Evolutionary conservation across 2,329 filamentous ascomycete genomes (phyloP).

Genomic region (Trichoderma lentiforme): DNA sequence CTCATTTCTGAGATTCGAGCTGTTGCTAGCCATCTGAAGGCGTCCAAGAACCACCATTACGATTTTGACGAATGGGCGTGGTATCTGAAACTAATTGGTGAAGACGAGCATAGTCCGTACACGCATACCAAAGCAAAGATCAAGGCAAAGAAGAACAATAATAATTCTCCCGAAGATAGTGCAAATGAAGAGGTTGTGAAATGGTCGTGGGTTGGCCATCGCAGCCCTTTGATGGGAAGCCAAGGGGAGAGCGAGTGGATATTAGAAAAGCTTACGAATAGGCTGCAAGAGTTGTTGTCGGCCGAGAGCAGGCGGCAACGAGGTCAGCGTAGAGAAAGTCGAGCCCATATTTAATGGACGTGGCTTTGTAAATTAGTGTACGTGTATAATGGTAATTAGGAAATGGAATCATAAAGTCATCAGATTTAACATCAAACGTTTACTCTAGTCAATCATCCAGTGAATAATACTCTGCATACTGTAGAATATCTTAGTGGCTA

Average conservation of each 20-base stretch:
- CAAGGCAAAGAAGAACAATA: background rate
- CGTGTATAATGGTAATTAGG: background rate
- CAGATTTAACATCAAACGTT: background rate
- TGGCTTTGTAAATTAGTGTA: background rate
- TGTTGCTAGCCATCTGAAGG: background rate
- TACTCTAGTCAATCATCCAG: background rate
- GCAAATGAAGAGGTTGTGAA: background rate
- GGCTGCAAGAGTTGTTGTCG: constrained; percentile 7
- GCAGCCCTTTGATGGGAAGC: constrained; percentile 9
- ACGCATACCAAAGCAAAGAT: constrained; percentile 1
- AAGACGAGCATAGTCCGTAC: background rate
- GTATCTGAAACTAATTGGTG: constrained; percentile 61
- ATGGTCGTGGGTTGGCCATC: constrained; percentile 17
- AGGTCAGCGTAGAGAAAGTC: background rate
- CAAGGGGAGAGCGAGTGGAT: constrained; percentile 16
- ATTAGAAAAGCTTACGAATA: constrained; percentile 1
- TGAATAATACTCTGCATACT: too few species aligned
- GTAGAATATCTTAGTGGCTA: too few species aligned
- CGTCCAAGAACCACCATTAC: constrained; percentile 53
- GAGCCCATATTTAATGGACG: background rate
- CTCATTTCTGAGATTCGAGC: constrained; percentile 14
- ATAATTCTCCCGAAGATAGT: background rate
- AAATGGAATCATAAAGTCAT: background rate
- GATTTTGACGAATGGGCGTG: constrained; percentile 83
- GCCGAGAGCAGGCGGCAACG: background rate